These are phyloP conservation scores for Taphrina betulina DNA, from an alignment of 1,139 yeast genomes.

Conservation along the genomic window DNA sequence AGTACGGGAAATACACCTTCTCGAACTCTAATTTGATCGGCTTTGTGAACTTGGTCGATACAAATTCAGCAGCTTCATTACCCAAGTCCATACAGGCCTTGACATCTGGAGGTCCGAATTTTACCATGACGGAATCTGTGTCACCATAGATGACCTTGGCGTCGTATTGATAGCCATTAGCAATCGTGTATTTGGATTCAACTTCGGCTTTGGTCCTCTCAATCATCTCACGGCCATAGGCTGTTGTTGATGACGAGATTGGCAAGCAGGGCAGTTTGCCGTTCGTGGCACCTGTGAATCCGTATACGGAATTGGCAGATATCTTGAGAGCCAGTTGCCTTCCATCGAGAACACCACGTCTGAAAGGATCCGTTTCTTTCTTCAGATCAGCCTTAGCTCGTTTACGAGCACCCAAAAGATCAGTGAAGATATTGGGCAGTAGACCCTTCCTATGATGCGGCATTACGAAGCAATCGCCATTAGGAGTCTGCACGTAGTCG, in stretches of 20 bases:
- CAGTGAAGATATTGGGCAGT: conserved; percentile 85
- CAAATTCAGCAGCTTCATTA: conserved; percentile 87
- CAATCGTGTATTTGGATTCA: conserved; percentile 69
- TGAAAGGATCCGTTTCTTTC: conserved; percentile 92
- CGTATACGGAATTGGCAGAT: conserved; percentile 97
- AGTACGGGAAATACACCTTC: conserved; percentile 91
- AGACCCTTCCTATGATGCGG: conserved; percentile 71
- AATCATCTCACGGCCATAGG: conserved; percentile 97
- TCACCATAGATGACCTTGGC: conserved; percentile 96
- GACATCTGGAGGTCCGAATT: conserved; percentile 83
- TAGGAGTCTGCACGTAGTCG: conserved; percentile 86
- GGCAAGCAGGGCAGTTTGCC: conserved; percentile 97
- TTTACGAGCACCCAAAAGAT: conserved; percentile 86
- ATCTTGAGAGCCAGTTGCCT: conserved; percentile 94
- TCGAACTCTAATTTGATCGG: conserved; percentile 97
- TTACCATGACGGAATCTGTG: conserved; percentile 99
- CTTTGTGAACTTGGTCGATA: conserved; percentile 69
- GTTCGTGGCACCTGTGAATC: conserved; percentile 97
- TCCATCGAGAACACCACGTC: conserved; percentile 90
- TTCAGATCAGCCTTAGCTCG: conserved; percentile 86
- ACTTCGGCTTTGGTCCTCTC: conserved; percentile 86
- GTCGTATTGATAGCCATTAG: conserved; percentile 78
- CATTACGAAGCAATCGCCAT: conserved; percentile 85
- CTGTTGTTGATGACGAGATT: conserved; percentile 91
- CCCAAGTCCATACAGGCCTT: conserved; percentile 87